Base-by-base conservation (phyloP, 179 eudicot genomes). In the Dionaea muscipula region DNA sequence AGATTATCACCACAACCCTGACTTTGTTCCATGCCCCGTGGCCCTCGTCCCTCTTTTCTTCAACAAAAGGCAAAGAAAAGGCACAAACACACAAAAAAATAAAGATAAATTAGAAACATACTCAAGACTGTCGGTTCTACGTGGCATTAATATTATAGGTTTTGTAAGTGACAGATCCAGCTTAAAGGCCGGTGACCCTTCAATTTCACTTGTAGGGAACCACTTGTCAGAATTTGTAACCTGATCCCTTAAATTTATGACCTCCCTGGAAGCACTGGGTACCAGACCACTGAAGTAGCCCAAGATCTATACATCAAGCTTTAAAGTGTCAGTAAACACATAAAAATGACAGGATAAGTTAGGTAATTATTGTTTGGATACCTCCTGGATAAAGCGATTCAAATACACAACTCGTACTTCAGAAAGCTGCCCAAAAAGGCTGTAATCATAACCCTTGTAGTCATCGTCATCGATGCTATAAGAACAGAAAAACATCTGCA, bases 381-480 rank as follows among this genome's bases (percentile, higher is more conserved):
- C 97, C 95, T 90, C 97, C 78, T 86, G 94, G 55, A 90, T 35
- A 74, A 90, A 90, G 46, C 97, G 95, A 64, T 90, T 83, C 73
- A 90, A 71, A 68, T 78, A 90, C 60, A 90, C 82, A 72, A 90
- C 59, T 55, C 88, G 84, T 7, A 90, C 97, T 90, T 90, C 97
- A 39, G 97, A 90, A 60, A 90, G 80, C 72, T 81, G 82, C 24
- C 97, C 97, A 45, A 56, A 33, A 55, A 90, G 82, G 68, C 97
- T 84, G 62, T 73, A 90, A 26, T 86, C 95, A 80, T 75, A 90
- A 36, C 97, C 97, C 57, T 80, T 68, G 56, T 84, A 90, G 70
- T 90, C 95, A 61, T 90, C 95, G 64, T 90, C 97, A 59, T 75
- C 79, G 51, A 66, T 56, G 63, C 67, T 72, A 62, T 74, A 82